Base-by-base conservation (phyloP, 352 stramenopile genomes). In the Pythium folliculosum region DNA sequence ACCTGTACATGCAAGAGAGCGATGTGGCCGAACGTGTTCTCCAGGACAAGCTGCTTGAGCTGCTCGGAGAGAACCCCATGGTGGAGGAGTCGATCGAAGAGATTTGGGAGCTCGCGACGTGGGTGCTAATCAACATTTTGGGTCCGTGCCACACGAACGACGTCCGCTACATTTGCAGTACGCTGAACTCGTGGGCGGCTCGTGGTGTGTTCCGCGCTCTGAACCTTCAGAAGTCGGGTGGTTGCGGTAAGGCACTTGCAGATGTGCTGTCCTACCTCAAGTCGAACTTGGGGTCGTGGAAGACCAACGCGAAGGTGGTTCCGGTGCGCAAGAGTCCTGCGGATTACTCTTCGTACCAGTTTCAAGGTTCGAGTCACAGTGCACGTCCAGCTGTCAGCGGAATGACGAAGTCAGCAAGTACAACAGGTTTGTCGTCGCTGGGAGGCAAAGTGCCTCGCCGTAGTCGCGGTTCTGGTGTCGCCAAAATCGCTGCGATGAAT, bases 61-160 rank as follows among this genome's bases (percentile, higher is more conserved):
- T 95, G 50, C 78, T 96, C 0, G 79, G 80, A 30, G 85, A 91
- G 14, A 83, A 78, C 48, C 80, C 84, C 21, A 96, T 96, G 85
- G 73, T 95, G 21, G 85, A 95, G 72, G 91, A 97, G 52, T 92
- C 96, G 13, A 85, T 99, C 8, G 94, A 96, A 69, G 96, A 99
- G 73, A 95, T 99, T 45, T 99, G 96, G 95, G 97, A 99, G 67
- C 86, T 99, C 30, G 88, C 92, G 13, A 94, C 91, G 19, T 99
- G 95, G 82, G 76, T 99, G 10, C 71, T 99, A n/a, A 73, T 94
- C 16, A 96, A 98, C 71, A 71, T 99, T 22, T 82, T 99, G 54
- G 97, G 97, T 4, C 85, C 91, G 16, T 93, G 95, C 32, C 97
- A 99, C 77, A 89, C 88, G 17, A 94, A 96, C 64, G 97, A 99